Base-by-base conservation (phyloP, 495 filamentous ascomycete genomes). In the Pseudomonodictys pantanalensis region DNA sequence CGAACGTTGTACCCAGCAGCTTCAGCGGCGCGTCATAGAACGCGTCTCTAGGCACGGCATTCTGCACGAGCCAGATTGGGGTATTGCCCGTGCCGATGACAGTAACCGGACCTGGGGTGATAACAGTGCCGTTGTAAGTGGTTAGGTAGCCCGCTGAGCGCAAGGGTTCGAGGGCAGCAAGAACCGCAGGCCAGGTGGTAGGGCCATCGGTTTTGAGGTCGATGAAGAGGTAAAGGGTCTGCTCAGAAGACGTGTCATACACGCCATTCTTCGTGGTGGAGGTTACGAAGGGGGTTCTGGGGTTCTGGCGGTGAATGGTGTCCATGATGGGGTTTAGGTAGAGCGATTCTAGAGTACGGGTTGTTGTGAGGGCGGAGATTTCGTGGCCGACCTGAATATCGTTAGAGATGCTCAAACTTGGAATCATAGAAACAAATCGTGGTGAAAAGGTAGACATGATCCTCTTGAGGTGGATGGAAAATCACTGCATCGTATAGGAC, bases 1-100 rank as follows among this genome's bases (percentile, higher is more conserved):
- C 56, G 54, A 76, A 77, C 4, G 75, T 68, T 22, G 72, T 73
- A 41, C 62, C 67, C 8, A 86, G 74, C 2, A 71, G 56, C 2
- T 77, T 71, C 20, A 86, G 75, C 12, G 79, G 81, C 0, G 77
- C 83, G 59, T 87, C 85, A 66, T 77, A 86, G 74, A 86, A 87
- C 53, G 81, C 81, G 68, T 84, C 79, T 10, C 84, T 75, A 18
- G 78, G 67, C 6, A 45, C 25, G 2, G 44, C 28, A 18, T 32
- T n/a, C 28, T 76, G 74, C 9, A 88, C 75, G 66, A 77, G 72
- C 7, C 61, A 66, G 25, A 73, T 58, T 0, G 72, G 72, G 1
- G 72, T 71, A 49, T 71, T 71, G 45, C 73, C 73, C 2, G 72
- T 75, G 38, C 72, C 72, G 38, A 76, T 70, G 30, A 73, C 62